Conservation (phyloP, 768 basidiomycete genomes). For the Atractiella rhizophila region DNA sequence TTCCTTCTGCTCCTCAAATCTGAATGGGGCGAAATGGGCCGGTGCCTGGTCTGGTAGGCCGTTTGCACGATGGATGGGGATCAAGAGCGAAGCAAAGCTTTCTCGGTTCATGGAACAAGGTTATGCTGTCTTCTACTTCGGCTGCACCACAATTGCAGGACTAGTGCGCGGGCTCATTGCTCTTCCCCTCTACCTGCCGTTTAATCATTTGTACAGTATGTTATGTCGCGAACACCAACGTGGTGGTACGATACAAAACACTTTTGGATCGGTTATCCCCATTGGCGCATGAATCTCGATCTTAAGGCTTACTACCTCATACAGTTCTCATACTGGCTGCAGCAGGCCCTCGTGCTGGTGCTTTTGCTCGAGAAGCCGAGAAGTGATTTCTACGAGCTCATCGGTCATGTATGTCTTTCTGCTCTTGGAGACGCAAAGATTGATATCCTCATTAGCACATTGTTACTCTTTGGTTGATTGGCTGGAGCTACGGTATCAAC, state of each 20-base stretch:
- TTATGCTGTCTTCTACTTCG: constrained; percentile 63
- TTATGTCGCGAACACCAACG: constrained; percentile 58
- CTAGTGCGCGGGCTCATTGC: constrained; percentile 31
- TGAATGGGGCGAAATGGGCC: no score
- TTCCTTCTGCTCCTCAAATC: no score
- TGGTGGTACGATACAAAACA: constrained; percentile 61
- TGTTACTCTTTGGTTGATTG: constrained; percentile 81
- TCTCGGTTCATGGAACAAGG: constrained; percentile 75
- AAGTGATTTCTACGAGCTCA: constrained; percentile 64
- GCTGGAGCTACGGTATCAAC: constrained; percentile 30
- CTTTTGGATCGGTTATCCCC: constrained; percentile 43
- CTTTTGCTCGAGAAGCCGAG: constrained; percentile 79
- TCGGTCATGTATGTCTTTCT: constrained; percentile 34
- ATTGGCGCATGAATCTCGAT: constrained; percentile 41
- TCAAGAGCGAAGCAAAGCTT: constrained; percentile 40
- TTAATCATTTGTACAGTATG: constrained; percentile 29
- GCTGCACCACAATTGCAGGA: constrained; percentile 44
- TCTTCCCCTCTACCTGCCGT: background rate
- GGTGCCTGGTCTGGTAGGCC: no score
- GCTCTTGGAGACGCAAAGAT: background rate
- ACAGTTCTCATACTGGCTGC: constrained; percentile 81
- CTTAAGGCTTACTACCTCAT: constrained; percentile 83
- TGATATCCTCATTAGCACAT: constrained; percentile 30
- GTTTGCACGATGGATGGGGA: constrained; percentile 42
- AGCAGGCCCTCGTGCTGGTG: constrained; percentile 64